Base-by-base conservation (phyloP, 495 filamentous ascomycete genomes). In the Penicillium roqueforti region DNA sequence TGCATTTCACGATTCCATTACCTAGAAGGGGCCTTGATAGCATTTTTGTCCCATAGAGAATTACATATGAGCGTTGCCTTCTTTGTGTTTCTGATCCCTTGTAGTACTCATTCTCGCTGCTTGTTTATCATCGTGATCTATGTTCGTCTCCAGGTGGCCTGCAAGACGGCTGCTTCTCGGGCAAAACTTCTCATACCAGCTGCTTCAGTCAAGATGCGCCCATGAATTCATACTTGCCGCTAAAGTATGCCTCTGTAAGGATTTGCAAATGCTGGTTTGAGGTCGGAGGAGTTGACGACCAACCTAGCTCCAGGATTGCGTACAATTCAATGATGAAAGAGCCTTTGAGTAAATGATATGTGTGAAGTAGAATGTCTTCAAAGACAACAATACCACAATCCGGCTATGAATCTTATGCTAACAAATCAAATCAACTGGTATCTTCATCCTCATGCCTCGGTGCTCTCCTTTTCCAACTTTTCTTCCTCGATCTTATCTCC, bases 401-500 rank as follows among this genome's bases (percentile, higher is more conserved):
- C 18, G 18, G 25, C 4, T 28, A 29, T 28, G 23, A 28, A 19
- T 29, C 31, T 14, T 29, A 45, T 45, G 25, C 42, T 45, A 45
- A 45, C 3, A 2, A 44, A 29, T 29, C 26, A 45, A 45, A 45
- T 25, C 42, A 43, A 29, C 16, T 45, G 42, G 25, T 45, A 29
- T 45, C 11, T 14, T 45, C 42, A 19, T 13, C 18, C 14, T 61
- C 47, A 61, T 29, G 51, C 54, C 23, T 62, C 57, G 45, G 44
- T 46, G 49, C 18, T 51, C 43, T 29, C 47, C 16, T 54, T 52
- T 16, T 52, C 31, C 10, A 43, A 37, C 29, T 49, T 25, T n/a
- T 42, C 50, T 44, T 62, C 66, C 36, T 70, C 31, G 20, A 47
- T 10, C 46, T 50, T 42, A 28, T 25, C 58, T 47, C 37, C 55